Evolutionary conservation across 2,329 filamentous ascomycete genomes (phyloP).

Genomic region (Penicillium sp.): DNA sequence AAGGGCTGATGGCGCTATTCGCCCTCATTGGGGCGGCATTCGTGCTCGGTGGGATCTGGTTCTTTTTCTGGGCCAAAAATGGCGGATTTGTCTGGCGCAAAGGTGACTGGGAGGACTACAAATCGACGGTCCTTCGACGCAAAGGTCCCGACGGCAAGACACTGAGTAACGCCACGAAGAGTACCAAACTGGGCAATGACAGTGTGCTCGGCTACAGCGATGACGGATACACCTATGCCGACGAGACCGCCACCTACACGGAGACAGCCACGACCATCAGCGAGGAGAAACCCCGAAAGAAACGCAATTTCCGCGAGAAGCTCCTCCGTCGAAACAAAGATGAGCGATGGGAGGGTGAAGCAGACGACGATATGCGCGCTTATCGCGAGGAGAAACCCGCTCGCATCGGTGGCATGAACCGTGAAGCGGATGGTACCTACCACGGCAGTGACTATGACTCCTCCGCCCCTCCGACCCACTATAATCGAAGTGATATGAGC

Average conservation of each 20-base stretch:
- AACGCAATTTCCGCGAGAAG: constrained; percentile 37
- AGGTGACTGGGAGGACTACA: constrained; percentile 97
- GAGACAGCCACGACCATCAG: constrained; percentile 41
- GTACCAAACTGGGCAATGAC: constrained; percentile 79
- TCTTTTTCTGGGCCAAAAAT: constrained; percentile 98
- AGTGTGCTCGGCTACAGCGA: constrained; percentile 70
- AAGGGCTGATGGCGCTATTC: constrained; percentile 75
- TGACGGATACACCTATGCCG: constrained; percentile 49
- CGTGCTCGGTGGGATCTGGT: constrained; percentile 76
- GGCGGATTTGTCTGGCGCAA: constrained; percentile 84
- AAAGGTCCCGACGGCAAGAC: constrained; percentile 85
- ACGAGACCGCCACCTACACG: constrained; percentile 30
- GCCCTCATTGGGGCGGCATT: constrained; percentile 74
- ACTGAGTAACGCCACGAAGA: constrained; percentile 72
- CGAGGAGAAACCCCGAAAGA: constrained; percentile 24
- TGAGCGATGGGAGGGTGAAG: constrained; percentile 55
- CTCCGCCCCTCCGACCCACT: constrained; percentile 54
- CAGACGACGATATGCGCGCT: constrained; percentile 64
- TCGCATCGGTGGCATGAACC: constrained; percentile 83
- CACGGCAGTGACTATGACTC: constrained; percentile 67
- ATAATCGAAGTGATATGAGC: constrained; percentile 43
- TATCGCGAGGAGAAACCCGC: constrained; percentile 86
- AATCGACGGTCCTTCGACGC: constrained; percentile 82
- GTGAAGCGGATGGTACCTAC: constrained; percentile 72
- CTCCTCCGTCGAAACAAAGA: constrained; percentile 35